These are phyloP conservation scores for Tritrichomonas musculus DNA, from an alignment of 208 protist species.

Conservation along the genomic window DNA sequence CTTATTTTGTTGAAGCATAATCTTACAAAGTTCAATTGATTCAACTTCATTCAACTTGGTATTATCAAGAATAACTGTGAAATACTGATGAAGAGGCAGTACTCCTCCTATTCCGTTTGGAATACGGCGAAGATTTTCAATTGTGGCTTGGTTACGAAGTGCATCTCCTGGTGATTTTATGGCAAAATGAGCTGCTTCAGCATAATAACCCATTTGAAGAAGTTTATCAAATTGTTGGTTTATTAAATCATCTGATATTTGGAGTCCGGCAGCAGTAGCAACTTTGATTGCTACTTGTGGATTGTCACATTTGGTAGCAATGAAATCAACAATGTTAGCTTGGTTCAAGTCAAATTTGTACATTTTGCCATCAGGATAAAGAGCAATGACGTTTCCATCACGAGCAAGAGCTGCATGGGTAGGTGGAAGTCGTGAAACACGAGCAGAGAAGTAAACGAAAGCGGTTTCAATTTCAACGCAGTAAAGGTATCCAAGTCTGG, in stretches of 20 bases:
- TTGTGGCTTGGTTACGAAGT: slow-evolving; percentile 89
- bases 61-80: background rate
- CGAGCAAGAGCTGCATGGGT: background rate
- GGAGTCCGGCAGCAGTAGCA: background rate
- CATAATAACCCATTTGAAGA: slow-evolving; percentile 72
- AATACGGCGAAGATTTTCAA: slow-evolving; percentile 75
- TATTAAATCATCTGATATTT: background rate
- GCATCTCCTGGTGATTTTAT: slow-evolving; percentile 72
- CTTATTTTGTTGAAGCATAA: slow-evolving; percentile 73
- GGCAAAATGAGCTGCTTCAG: slow-evolving; percentile 85
- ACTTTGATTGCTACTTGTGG: background rate
- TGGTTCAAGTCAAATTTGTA: background rate
- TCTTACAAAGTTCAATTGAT: slow-evolving; percentile 89
- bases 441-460: background rate
- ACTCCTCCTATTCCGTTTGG: slow-evolving; percentile 53
- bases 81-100: slow-evolving; percentile 42
- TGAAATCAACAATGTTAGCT: background rate
- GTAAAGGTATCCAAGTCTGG: background rate
- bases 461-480: background rate
- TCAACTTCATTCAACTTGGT: slow-evolving; percentile 77
- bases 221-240: slow-evolving; percentile 79
- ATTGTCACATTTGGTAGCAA: background rate
- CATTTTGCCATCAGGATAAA: background rate
- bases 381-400: background rate
- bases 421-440: background rate